Percentiles rank a stretch among this genome's conserved stretches.
These are phyloP conservation scores for Niveomyces coronatus DNA, from an alignment of 2,329 filamentous ascomycete genomes.

Conservation along the genomic window DNA sequence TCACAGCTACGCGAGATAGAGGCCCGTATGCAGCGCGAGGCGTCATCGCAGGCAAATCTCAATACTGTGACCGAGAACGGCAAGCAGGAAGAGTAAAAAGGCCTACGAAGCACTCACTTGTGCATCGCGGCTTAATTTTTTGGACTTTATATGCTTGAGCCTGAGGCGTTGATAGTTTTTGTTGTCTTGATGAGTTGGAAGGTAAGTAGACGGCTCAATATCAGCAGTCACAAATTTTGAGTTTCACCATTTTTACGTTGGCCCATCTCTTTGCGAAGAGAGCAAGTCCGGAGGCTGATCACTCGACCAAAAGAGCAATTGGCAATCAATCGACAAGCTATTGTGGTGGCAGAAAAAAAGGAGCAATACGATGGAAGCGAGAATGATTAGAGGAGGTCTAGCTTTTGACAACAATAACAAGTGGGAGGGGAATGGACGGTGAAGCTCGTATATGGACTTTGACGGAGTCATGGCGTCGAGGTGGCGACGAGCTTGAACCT, in stretches of 20 bases:
- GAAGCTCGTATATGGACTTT: too few species aligned
- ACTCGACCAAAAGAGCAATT: too few species aligned
- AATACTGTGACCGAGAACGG: slow-evolving; percentile 20
- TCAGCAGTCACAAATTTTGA: slow-evolving; percentile 27
- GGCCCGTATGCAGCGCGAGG: slow-evolving; percentile 88
- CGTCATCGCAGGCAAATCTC: slow-evolving; percentile 45
- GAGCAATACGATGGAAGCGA: neutral
- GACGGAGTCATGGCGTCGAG: neutral
- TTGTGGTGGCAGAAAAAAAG: slow-evolving; percentile 6
- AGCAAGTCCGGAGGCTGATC: too few species aligned
- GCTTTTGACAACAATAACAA: too few species aligned
- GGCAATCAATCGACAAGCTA: too few species aligned
- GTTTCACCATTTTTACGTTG: slow-evolving; percentile 25
- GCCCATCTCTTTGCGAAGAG: too few species aligned
- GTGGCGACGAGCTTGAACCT: slow-evolving; percentile 1
- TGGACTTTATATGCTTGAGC: slow-evolving; percentile 34
- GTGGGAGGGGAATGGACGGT: too few species aligned
- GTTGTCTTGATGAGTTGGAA: slow-evolving; percentile 31
- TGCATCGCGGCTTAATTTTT: slow-evolving; percentile 13
- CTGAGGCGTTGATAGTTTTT: slow-evolving; percentile 36
- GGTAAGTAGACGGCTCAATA: slow-evolving; percentile 26
- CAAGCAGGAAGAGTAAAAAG: slow-evolving; percentile 40
- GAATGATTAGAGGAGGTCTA: neutral
- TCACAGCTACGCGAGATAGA: slow-evolving; percentile 98
- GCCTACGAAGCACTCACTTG: slow-evolving; percentile 4